Conservation (phyloP, 2,329 filamentous ascomycete genomes). For the Colletotrichum lupini region DNA sequence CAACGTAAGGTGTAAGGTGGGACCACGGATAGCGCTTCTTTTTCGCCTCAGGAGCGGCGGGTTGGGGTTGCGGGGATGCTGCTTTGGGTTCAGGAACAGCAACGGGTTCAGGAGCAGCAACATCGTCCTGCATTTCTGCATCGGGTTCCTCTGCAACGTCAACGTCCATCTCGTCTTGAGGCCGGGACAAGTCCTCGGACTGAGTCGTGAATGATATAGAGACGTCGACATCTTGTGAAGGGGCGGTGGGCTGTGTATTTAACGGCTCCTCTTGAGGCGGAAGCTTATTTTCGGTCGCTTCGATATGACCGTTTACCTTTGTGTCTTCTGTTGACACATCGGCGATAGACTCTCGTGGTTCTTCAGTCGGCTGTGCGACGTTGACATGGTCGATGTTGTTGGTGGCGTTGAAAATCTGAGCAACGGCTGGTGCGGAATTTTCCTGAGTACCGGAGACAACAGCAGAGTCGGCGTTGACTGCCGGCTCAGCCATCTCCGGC, state of each 20-base stretch:
- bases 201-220: not conserved
- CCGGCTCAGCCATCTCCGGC: slow-evolving; percentile 30
- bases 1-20: slow-evolving; percentile 53
- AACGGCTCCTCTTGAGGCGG: not conserved
- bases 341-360: not conserved
- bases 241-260: not conserved
- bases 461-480: not conserved
- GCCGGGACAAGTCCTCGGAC: not conserved
- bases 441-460: slow-evolving; percentile 14
- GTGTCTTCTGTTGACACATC: not conserved
- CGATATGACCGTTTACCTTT: slow-evolving; percentile 15
- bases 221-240: not conserved
- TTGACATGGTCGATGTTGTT: not conserved
- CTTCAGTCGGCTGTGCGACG: slow-evolving; percentile 1
- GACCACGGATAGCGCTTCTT: slow-evolving; percentile 46
- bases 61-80: slow-evolving; percentile 24
- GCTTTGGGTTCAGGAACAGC: slow-evolving; percentile 24
- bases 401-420: not conserved
- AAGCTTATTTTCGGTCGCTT: not conserved
- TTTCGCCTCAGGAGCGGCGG: not conserved
- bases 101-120: slow-evolving; percentile 2
- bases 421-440: slow-evolving; percentile 20
- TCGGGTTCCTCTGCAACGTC: slow-evolving; percentile 10
- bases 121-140: not conserved
- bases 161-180: slow-evolving; percentile 22